Base-by-base conservation (phyloP, 2,329 filamentous ascomycete genomes). In the Aureobasidium sp. region DNA sequence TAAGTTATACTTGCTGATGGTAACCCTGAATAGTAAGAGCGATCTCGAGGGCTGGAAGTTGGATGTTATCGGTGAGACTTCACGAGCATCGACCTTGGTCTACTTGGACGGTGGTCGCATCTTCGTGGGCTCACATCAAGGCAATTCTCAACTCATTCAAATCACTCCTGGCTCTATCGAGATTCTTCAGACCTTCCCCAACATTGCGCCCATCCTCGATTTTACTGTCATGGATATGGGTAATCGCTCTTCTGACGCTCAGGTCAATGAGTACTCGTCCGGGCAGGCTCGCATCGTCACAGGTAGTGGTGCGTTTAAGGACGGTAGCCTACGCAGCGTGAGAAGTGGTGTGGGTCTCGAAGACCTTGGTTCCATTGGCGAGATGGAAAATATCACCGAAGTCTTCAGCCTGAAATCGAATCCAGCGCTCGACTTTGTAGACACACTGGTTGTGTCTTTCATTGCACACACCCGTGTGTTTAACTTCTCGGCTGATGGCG, bases 171-270 rank as follows among this genome's bases (percentile, higher is more conserved):
- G 87, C 36, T 81, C 80, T 0, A 78, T 92, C 63, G 79, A 86
- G 52, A 74, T 92, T 5, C 73, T 94, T 10, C 91, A 96, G 70
- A 88, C 85, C 0, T 80, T 95, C 61, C 78, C 84, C 3, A 99
- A 96, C 70, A 90, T 97, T 67, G 91, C 89, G 0, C 94, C 94
- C 0, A 89, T 99, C 45, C 77, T 97, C 42, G 94, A 99, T 71
- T 97, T 99, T 68, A 87, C 89, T 1, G 85, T 99, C 16, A 96
- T 97, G 91, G 94, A 97, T 69, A 89, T 97, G 81, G 93, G 92
- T 0, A 92, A 91, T 67, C 82, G 90, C 61, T 87, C 90, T 63
- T 87, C 87, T 27, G 88, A 94, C 65, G 85, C 81, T 9, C 86
- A 90, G 21, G 88, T 87, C 3, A 95, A 94, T 69, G 90, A 94